Percentiles rank a stretch among this genome's conserved stretches.
Conservation (phyloP, 2,329 filamentous ascomycete species). For the Ophiostoma piceae region DNA sequence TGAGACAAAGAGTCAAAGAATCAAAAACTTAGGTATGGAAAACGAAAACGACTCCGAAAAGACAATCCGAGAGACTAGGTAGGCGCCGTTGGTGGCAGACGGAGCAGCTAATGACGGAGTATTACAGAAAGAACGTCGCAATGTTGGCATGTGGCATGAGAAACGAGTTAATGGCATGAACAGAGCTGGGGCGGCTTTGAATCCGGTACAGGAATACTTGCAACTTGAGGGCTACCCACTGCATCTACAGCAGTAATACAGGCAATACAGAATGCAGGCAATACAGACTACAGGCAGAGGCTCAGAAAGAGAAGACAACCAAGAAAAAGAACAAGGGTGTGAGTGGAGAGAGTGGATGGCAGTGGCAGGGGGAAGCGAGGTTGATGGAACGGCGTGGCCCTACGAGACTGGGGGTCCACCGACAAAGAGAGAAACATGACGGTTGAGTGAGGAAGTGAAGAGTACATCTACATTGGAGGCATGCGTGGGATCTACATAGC, state of each 20-base stretch:
- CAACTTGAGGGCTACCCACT: no score
- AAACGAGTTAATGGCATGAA: background rate
- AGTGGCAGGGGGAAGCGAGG: conserved; percentile 20
- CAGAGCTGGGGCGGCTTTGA: background rate
- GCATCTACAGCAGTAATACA: no score
- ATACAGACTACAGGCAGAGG: no score
- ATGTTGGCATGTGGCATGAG: background rate
- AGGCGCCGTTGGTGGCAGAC: background rate
- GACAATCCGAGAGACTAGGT: background rate
- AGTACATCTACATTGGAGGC: background rate
- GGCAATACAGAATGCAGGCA: no score
- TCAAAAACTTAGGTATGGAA: background rate
- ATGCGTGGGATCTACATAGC: background rate
- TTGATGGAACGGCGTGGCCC: conserved; percentile 17
- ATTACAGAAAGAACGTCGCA: background rate
- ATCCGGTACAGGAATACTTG: background rate
- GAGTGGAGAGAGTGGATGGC: conserved; percentile 13
- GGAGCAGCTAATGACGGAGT: background rate
- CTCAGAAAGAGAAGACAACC: background rate
- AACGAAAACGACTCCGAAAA: background rate
- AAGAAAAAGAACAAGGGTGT: conserved; percentile 2
- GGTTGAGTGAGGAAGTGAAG: background rate
- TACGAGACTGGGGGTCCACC: conserved; percentile 1
- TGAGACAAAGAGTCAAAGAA: background rate
- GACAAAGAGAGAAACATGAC: background rate